Evolutionary conservation across 257 asterid genomes (phyloP).

Genomic region (Mitragyna speciosa): DNA sequence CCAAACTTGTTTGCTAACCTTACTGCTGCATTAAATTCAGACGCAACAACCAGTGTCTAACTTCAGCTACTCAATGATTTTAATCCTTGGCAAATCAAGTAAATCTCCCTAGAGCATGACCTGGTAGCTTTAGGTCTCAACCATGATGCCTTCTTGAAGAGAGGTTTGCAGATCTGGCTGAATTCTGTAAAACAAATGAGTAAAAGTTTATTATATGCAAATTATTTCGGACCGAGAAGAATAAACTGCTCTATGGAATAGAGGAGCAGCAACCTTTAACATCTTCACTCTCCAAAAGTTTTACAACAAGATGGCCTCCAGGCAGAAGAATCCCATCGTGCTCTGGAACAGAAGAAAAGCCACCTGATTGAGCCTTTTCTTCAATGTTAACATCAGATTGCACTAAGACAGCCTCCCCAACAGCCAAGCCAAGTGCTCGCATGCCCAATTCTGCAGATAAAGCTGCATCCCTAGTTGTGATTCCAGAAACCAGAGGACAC

Average conservation of each 20-base stretch:
- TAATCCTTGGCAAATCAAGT: conserved; percentile 74
- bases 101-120: conserved; percentile 75
- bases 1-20: no score
- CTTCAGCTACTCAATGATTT: not conserved
- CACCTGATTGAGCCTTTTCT: conserved; percentile 24
- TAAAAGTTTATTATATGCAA: not conserved
- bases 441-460: conserved; percentile 74
- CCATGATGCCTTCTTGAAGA: conserved; percentile 70
- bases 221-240: not conserved
- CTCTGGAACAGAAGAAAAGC: conserved; percentile 18
- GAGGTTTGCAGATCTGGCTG: conserved; percentile 62
- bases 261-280: conserved; percentile 46
- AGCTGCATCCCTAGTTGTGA: conserved; percentile 73
- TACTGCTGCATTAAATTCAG: not conserved
- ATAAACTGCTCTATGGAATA: not conserved
- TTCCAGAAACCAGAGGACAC: conserved; percentile 93
- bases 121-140: conserved; percentile 91
- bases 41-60: not conserved
- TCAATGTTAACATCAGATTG: conserved; percentile 17
- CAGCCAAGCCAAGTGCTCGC: conserved; percentile 76
- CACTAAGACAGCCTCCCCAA: conserved; percentile 46
- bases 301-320: conserved; percentile 77
- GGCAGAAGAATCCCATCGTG: conserved; percentile 43
- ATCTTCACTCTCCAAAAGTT: conserved; percentile 90
- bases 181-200: conserved; percentile 48